A percentile compares a stretch with the other conserved stretches of the same genome.
phyloP scores from a whole-genome alignment of 192 early-diverging fungal genomes.

The Umbelopsis isabellina region DNA sequence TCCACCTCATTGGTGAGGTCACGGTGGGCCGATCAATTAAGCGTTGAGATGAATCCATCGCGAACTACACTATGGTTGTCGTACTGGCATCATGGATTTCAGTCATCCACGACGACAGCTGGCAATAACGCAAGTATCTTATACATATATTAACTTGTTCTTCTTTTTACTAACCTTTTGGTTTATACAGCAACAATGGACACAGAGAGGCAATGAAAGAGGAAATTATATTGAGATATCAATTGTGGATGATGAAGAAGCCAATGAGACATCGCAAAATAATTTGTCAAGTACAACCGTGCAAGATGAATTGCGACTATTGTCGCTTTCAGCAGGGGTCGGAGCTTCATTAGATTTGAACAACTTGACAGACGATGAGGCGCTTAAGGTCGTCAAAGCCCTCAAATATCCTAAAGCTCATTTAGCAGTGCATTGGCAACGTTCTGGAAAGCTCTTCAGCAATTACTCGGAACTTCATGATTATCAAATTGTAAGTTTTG shows the following conservation, averaged over 20 bases:
- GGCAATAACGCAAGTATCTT: background rate
- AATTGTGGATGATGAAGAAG: slow-evolving; percentile 25
- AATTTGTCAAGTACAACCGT: background rate
- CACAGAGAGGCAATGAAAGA: background rate
- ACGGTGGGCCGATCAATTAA: slow-evolving; percentile 50
- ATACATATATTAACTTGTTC: background rate
- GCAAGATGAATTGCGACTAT: slow-evolving; percentile 3
- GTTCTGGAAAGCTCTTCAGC: slow-evolving; percentile 13
- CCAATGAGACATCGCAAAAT: background rate
- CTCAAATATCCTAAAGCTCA: slow-evolving; percentile 53
- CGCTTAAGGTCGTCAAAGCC: slow-evolving; percentile 34
- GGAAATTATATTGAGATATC: slow-evolving; percentile 27
- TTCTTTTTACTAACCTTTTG: background rate
- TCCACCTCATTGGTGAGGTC: slow-evolving; percentile 45
- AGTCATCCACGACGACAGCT: background rate
- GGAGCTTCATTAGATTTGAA: slow-evolving; percentile 37
- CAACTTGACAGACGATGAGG: slow-evolving; percentile 20
- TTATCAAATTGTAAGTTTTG: slow-evolving; percentile 5
- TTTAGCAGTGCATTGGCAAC: slow-evolving; percentile 45
- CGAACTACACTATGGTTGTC: slow-evolving; percentile 40
- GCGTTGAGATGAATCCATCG: slow-evolving; percentile 43
- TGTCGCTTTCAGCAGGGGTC: slow-evolving; percentile 27
- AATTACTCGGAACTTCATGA: slow-evolving; percentile 1
- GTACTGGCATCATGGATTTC: slow-evolving; percentile 45
- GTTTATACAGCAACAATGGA: slow-evolving; percentile 1